A percentile compares a stretch with the other conserved stretches of the same genome.
Conservation (phyloP, 768 basidiomycete species). For the Clavaria fumosa region DNA sequence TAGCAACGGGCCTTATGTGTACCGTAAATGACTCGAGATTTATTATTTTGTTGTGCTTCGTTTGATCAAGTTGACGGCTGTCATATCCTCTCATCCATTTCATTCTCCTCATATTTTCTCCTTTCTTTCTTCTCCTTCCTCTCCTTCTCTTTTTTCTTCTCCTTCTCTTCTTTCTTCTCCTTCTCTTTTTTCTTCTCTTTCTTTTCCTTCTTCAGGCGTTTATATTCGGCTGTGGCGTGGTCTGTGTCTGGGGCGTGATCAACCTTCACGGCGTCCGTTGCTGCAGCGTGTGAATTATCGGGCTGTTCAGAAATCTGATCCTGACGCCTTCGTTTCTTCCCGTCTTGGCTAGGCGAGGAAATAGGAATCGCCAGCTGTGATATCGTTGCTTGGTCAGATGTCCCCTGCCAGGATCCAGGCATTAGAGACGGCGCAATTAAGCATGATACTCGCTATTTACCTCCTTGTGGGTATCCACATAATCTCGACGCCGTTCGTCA, state of each 20-base stretch:
- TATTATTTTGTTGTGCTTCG: slow-evolving; percentile 15
- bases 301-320: slow-evolving; percentile 33
- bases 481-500: slow-evolving; percentile 79
- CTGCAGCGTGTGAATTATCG: slow-evolving; percentile 27
- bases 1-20: no score
- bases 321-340: slow-evolving; percentile 76
- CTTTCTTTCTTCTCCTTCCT: slow-evolving; percentile 10
- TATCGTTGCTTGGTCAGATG: slow-evolving; percentile 19
- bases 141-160: background rate
- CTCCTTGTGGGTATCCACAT: slow-evolving; percentile 83
- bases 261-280: slow-evolving; percentile 14
- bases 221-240: slow-evolving; percentile 41
- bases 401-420: background rate
- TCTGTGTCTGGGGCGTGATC: slow-evolving; percentile 30
- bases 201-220: slow-evolving; percentile 52
- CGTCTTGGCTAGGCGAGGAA: slow-evolving; percentile 23
- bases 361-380: slow-evolving; percentile 21
- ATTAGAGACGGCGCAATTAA: slow-evolving; percentile 4
- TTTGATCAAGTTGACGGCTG: slow-evolving; percentile 13
- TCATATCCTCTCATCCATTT: slow-evolving; percentile 5
- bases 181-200: slow-evolving; percentile 32
- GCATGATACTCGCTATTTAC: slow-evolving; percentile 16
- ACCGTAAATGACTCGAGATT: no score
- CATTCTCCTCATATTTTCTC: slow-evolving; percentile 3
- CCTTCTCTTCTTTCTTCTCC: slow-evolving; percentile 24